Evolutionary conservation across 1,284 basidiomycete genomes (phyloP), one percentile per base, ranked within the genome.

Genomic region (Cystobasidiaceae sp.): DNA sequence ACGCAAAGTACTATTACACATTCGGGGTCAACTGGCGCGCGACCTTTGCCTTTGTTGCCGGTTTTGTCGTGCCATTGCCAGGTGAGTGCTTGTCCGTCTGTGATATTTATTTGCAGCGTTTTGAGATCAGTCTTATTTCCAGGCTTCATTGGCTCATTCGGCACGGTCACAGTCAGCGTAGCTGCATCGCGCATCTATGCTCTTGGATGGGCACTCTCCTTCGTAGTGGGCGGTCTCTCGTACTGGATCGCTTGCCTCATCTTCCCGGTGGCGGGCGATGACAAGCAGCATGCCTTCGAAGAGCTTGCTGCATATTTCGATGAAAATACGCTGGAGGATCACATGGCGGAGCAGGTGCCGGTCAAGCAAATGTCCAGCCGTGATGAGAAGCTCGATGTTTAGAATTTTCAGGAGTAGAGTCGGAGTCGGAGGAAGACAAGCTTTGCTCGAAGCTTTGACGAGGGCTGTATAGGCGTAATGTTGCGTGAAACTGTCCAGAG

Each of bases 151-250:
- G 58, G 58, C 23, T 60, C 58, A 25, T 60, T 60, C 58, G 58
- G 58, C n/a, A 60, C 45, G 11, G 48, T 33, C 17, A 50, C 28
- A 13, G 58, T 60, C 19, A 60, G 58, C 46, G 32, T 50, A 27
- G 58, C 46, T 17, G 58, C 58, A 49, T 60, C 58, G 33, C 45
- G 58, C 15, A 50, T 60, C 27, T 60, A 60, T 34, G 45, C 58
- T 30, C 27, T 60, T 4, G 58, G 58, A 7, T 68, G 66, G 48
- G 67, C 67, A 9, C 63, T 71, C 21, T 66, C 67, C 4, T 66
- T 64, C 9, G 28, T 33, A 1, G 64, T 54, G 4, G 50, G 41
- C 9, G 52, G 52, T 23, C 61, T 65, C 13, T 7, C 17, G 9
- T 60, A 60, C 33, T 60, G 48, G 11, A 50, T 68, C 8, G 50